Evolutionary conservation across 768 basidiomycete genomes (phyloP), one percentile per base, ranked within the genome.

Genomic region (Suillus fuscotomentosus): DNA sequence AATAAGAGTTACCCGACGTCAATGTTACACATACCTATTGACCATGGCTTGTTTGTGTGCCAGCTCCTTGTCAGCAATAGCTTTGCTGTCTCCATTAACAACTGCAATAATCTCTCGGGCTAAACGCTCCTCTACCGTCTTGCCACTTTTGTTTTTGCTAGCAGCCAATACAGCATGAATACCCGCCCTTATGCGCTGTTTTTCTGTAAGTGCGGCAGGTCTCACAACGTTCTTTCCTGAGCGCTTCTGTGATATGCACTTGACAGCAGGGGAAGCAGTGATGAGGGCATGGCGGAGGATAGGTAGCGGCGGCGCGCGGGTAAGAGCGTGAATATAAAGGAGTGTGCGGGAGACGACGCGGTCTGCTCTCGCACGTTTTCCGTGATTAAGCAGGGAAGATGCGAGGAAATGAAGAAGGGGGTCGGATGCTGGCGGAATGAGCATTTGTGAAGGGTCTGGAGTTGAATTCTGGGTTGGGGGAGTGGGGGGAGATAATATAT

Each of bases 21-120:
- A 57, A 17, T 8, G 14, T 22, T 1, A 1, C 24, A 80, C 89
- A 65, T 62, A 91, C 92, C 91, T 87, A 73, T 92, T 92, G 36
- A 89, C 82, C 83, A 90, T 89, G 2, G 90, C 94, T 62, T 84
- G 70, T 68, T 80, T 84, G 71, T 95, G 94, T 48, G 83, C 70
- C 55, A 85, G 82, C 66, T 80, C 78, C 75, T 93, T 90, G 74
- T 83, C 83, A 59, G 80, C 82, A 64, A 92, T 72, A 39, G 86
- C 88, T 43, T 79, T 77, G 51, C 85, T 86, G 5, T 83, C 82
- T 20, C 87, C 86, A 69, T 89, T 79, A n/a, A 93, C 68, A 22
- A 93, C 84, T 0, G 80, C 82, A 51, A 97, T 81, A 39, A 95
- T 78, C 78, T 97, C 94, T 71, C 86, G 81, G 38, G 94, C 94